Base-by-base conservation (phyloP, 179 eudicot species). In the Beta macrorhiza region DNA sequence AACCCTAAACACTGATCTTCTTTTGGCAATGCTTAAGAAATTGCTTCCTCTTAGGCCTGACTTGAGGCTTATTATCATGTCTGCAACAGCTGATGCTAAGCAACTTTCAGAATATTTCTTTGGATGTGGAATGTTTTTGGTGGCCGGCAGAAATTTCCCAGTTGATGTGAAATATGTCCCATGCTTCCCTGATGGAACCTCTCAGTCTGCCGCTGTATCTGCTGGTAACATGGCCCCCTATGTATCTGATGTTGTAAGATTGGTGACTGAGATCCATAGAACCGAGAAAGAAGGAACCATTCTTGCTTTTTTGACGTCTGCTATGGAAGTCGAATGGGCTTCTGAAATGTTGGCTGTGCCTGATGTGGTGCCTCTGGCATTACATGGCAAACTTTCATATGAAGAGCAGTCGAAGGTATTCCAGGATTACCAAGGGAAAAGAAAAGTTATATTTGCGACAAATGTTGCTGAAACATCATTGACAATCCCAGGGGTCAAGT, bases 401-500 rank as follows among this genome's bases (percentile, higher is more conserved):
- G 98, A 91, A 63, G 98, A 94, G 75, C 99, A 96, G 80, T 83
- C 65, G 12, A 89, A 84, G 47, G 91, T 94, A 37, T 96, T 94
- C 85, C 83, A 81, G 56, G 83, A 89, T 72, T 89, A 85, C 78
- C 90, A 92, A 12, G 89, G 90, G 11, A 91, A 85, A 85, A 88
- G 98, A 79, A 96, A 96, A 87, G 90, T 96, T 65, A 94, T 96
- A 83, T 94, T 96, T 80, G 83, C 98, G 5, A 96, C 99, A 29
- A 96, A 96, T 86, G 83, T 96, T 71, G 99, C 99, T 61, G 99
- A 96, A 86, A 96, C 99, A 75, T 94, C 99, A 42, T 83, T 94
- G 87, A 96, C 99, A 70, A 96, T 96, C 59, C 97, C 97, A 5
- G 98, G 99, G 59, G 94, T 96, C 78, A 94, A 89, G 82, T 96